phyloP scores from a whole-genome alignment of 116 monocot species.

The Thalassia testudinum region DNA sequence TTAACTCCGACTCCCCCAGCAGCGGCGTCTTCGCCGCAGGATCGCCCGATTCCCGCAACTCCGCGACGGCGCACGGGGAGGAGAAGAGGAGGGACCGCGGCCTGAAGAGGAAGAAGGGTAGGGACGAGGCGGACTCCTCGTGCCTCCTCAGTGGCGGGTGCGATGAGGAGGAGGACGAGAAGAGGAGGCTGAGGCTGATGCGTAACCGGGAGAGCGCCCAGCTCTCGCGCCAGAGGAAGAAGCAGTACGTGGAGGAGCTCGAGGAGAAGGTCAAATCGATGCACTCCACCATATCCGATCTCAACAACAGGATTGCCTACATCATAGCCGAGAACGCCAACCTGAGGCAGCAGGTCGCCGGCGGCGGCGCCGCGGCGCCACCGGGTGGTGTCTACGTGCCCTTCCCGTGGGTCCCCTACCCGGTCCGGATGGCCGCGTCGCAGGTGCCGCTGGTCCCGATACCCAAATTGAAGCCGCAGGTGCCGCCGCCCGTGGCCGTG shows the following conservation, averaged over 20 bases:
- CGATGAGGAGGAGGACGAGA: slow-evolving; percentile 65
- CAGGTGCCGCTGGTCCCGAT: slow-evolving; percentile 56
- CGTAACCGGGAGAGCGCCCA: slow-evolving; percentile 87
- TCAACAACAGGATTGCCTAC: slow-evolving; percentile 62
- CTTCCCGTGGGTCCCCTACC: slow-evolving; percentile 59
- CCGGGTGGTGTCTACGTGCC: slow-evolving; percentile 28
- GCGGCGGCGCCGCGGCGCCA: background rate
- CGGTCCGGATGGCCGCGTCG: slow-evolving; percentile 25
- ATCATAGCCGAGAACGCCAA: slow-evolving; percentile 59
- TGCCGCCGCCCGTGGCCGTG: slow-evolving; percentile 14
- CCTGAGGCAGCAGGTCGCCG: slow-evolving; percentile 37
- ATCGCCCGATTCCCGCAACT: slow-evolving; percentile 21
- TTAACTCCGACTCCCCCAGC: background rate
- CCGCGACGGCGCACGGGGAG: slow-evolving; percentile 18
- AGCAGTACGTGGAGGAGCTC: slow-evolving; percentile 80
- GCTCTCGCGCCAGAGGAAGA: slow-evolving; percentile 85
- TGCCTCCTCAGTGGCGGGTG: slow-evolving; percentile 4
- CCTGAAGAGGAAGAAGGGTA: slow-evolving; percentile 41
- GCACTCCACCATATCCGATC: slow-evolving; percentile 57
- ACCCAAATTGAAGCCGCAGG: slow-evolving; percentile 54
- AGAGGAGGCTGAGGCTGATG: slow-evolving; percentile 50
- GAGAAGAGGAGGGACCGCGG: slow-evolving; percentile 11
- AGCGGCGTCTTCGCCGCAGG: background rate
- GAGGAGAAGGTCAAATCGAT: slow-evolving; percentile 68
- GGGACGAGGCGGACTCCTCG: slow-evolving; percentile 10